Percentiles rank a stretch among this genome's conserved stretches.
phyloP scores from a whole-genome alignment of 2,329 filamentous ascomycete genomes.

The Alternaria solani region DNA sequence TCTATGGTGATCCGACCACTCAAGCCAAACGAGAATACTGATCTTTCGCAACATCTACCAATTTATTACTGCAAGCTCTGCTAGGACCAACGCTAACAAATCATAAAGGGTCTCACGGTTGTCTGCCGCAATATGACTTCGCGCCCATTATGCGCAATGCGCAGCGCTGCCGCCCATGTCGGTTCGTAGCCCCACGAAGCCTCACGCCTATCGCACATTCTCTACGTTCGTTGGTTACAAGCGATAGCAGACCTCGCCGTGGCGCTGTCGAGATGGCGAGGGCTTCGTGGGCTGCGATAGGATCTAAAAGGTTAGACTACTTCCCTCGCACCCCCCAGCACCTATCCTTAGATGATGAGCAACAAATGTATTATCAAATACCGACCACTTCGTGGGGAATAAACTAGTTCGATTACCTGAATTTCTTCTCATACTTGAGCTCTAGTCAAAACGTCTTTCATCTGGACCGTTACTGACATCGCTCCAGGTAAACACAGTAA shows the following conservation, averaged over 20 bases:
- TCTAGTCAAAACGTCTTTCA: constrained; percentile 1
- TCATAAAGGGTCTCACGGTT: constrained; percentile 2
- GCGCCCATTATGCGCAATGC: not conserved
- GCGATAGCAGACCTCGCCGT: not conserved
- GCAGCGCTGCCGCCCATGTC: not conserved
- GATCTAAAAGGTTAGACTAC: constrained; percentile 25
- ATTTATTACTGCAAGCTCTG: constrained; percentile 12
- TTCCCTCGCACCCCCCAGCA: constrained; percentile 5
- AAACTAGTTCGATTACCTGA: constrained; percentile 53
- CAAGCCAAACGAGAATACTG: constrained; percentile 53
- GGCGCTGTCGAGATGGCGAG: not conserved
- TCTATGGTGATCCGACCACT: constrained; percentile 52
- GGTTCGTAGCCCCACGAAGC: constrained; percentile 8
- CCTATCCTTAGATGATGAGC: constrained; percentile 43
- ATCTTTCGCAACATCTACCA: constrained; percentile 25
- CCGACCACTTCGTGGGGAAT: constrained; percentile 49
- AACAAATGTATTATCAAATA: constrained; percentile 52
- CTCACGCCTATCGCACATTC: not conserved
- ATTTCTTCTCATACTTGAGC: constrained; percentile 19
- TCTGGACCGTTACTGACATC: constrained; percentile 21
- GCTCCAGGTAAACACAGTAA: constrained; percentile 10
- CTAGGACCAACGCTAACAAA: constrained; percentile 30
- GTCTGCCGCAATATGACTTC: not conserved
- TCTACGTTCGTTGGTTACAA: constrained; percentile 6
- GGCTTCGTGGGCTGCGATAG: constrained; percentile 27